Evolutionary conservation across 257 asterid species (phyloP).

Genomic region (Ilex aquifolium): DNA sequence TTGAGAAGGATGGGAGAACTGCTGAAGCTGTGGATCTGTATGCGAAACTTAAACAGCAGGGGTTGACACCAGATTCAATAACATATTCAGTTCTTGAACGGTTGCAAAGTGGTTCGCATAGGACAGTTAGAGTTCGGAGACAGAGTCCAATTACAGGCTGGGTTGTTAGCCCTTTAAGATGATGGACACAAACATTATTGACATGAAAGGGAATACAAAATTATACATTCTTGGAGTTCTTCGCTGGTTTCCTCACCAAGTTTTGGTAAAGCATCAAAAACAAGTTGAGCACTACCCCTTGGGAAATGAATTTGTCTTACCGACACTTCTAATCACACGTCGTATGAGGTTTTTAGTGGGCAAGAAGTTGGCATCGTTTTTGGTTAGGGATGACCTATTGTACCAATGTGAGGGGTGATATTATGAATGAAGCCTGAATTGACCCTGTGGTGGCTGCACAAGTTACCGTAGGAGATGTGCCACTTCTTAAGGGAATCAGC

Average conservation of each 20-base stretch:
- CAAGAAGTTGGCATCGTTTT: not conserved
- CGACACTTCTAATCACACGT: no score
- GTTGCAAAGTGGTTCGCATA: conserved; percentile 68
- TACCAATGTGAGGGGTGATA: no score
- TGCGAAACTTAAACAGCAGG: conserved; percentile 73
- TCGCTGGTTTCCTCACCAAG: not conserved
- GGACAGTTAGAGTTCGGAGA: conserved; percentile 45
- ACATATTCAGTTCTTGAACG: conserved; percentile 77
- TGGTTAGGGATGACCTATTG: not conserved
- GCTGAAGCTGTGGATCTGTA: conserved; percentile 83
- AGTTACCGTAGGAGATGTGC: no score
- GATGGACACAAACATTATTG: conserved; percentile 15
- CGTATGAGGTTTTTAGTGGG: not conserved
- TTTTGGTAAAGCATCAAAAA: not conserved
- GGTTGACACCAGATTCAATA: conserved; percentile 77
- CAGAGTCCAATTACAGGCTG: conserved; percentile 87
- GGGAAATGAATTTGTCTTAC: not conserved
- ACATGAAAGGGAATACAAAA: not conserved
- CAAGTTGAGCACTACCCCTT: not conserved
- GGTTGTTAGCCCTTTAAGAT: conserved; percentile 93
- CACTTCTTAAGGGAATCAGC: no score
- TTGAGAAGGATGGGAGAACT: conserved; percentile 84
- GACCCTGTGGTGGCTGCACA: no score
- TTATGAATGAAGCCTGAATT: no score
- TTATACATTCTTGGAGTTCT: not conserved